Evolutionary conservation across 164 flowering plant species (phyloP), one percentile per base, ranked within the genome.

Genomic region (Piper betle): DNA sequence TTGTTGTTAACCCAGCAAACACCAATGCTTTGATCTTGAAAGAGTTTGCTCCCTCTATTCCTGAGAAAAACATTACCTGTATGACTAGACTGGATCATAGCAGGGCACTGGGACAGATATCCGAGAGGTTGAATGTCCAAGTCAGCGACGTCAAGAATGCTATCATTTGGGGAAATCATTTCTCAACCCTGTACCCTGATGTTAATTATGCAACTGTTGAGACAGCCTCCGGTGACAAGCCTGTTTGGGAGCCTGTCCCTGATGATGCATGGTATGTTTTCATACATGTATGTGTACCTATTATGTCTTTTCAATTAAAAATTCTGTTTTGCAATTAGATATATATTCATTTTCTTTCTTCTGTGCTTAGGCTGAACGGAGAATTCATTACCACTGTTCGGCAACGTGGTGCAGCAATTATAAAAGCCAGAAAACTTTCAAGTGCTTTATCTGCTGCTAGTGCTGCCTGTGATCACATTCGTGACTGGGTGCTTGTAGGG

Each of bases 401-500:
- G 70, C 99, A 94, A 70, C 95, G 99, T 68, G 99, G 99, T 72
- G 97, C 97, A 77, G 99, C 99, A 52, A 94, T 94, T 60, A 94
- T 94, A 76, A 88, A 94, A 63, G 99, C 99, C 43, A 73, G 97
- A 60, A 94, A 94, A 79, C 79, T 94, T 33, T 94, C 99, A 2
- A 94, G 99, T 86, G 99, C 99, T 18, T 66, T 94, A 46, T 94
- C 99, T 74, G 99, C 99, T 80, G 99, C 99, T 54, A 94, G 99
- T 60, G 66, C 95, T 77, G 99, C 99, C 67, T 90, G 97, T 74
- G 99, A 94, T 66, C 99, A 94, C 80, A 94, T 94, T 19, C 93
- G 90, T 72, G 93, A 94, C 67, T 93, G 97, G 99, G 96, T 90
- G 42, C 95, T 93, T 79, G 43, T 63, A 91, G 99, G 99, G 96